phyloP scores from a whole-genome alignment of 2,329 filamentous ascomycete genomes.

The Beauveria caledonica region DNA sequence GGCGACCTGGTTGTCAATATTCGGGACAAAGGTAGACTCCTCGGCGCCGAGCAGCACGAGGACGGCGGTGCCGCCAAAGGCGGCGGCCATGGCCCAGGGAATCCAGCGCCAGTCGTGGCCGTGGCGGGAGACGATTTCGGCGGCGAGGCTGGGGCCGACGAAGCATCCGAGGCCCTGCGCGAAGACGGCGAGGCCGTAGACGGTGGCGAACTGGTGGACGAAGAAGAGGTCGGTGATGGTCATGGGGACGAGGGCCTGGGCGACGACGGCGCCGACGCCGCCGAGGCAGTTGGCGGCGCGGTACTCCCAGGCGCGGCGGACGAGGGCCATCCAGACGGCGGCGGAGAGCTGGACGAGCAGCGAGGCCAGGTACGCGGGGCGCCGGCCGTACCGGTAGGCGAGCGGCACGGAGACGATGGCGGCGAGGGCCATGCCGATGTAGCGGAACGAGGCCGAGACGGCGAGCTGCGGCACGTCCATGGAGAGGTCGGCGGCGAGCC shows the following conservation, averaged over 20 bases:
- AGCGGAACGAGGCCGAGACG: background rate
- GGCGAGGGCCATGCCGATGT: background rate
- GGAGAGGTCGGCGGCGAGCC: background rate
- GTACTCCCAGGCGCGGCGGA: background rate
- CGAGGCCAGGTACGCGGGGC: background rate
- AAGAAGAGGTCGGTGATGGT: constrained; percentile 10
- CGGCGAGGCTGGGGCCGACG: background rate
- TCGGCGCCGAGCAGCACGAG: background rate
- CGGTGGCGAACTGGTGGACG: background rate
- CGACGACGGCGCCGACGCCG: background rate
- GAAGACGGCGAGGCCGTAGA: background rate
- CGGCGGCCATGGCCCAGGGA: background rate
- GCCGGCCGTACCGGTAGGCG: constrained; percentile 1
- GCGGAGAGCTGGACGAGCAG: background rate
- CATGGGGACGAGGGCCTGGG: constrained; percentile 5
- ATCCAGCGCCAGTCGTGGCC: background rate
- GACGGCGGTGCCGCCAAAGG: background rate
- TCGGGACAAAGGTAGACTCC: constrained; percentile 6
- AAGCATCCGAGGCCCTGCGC: background rate
- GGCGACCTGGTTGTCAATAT: background rate
- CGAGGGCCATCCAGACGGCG: background rate
- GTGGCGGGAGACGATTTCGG: background rate
- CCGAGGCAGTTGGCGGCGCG: background rate
- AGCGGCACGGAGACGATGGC: constrained; percentile 1
- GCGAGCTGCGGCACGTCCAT: background rate